Evolutionary conservation across 129 eudicot species (phyloP).

Genomic region (Logfia minima): DNA sequence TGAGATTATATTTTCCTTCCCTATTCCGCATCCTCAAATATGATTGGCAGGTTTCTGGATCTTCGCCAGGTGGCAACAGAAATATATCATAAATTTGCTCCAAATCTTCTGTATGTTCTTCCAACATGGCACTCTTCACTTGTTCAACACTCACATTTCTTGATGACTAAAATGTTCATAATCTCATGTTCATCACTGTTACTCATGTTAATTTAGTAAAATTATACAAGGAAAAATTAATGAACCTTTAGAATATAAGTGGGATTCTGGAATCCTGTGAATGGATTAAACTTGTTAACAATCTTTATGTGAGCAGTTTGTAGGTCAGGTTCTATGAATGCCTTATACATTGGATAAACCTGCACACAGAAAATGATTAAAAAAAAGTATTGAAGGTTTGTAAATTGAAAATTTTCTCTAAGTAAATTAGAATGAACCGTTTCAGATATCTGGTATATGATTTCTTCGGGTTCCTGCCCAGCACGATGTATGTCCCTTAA

Average conservation of each 20-base stretch:
- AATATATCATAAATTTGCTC: constrained; percentile 90
- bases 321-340: constrained; percentile 96
- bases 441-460: constrained; percentile 95
- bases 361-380: constrained; percentile 23
- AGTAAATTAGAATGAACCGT: constrained; percentile 53
- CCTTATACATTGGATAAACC: constrained; percentile 99
- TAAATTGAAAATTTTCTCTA: not conserved
- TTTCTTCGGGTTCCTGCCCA: constrained; percentile 96
- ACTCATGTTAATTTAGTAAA: not conserved
- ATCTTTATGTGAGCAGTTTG: constrained; percentile 91
- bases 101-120: constrained; percentile 50
- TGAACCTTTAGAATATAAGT: constrained; percentile 88
- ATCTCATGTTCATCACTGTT: not conserved
- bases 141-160: constrained; percentile 64
- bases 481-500: constrained; percentile 97
- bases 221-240: not conserved
- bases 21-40: constrained; percentile 90
- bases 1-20: constrained; percentile 96
- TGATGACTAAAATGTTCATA: constrained; percentile 52
- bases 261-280: constrained; percentile 87
- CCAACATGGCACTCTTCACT: constrained; percentile 65
- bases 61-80: constrained; percentile 99
- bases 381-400: not conserved
- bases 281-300: constrained; percentile 88
- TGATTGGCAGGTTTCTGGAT: constrained; percentile 94